A percentile compares a stretch with the other conserved stretches of the same genome.
These are phyloP conservation scores for Corchorus olitorius DNA, from an alignment of 345 rosid species.

Conservation along the genomic window DNA sequence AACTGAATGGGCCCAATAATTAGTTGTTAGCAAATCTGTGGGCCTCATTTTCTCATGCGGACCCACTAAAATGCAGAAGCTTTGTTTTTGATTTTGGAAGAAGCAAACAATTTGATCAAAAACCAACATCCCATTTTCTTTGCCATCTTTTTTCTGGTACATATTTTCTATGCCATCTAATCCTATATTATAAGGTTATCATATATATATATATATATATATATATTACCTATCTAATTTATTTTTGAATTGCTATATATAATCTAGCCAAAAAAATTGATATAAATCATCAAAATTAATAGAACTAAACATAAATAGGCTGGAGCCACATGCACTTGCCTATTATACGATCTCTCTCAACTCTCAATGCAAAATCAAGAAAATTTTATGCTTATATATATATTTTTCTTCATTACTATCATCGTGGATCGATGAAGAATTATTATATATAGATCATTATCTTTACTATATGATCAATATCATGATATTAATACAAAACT, in stretches of 20 bases:
- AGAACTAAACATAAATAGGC: background rate
- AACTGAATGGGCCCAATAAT: background rate
- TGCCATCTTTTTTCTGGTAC: too few relatives aligned
- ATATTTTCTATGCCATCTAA: background rate
- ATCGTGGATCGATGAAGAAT: background rate
- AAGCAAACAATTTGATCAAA: background rate
- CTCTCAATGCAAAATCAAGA: background rate
- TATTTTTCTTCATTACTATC: background rate
- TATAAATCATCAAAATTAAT: background rate
- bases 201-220: background rate
- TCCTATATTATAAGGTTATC: background rate
- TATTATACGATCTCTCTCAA: background rate
- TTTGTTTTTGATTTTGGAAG: too few relatives aligned
- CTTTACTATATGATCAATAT: too few relatives aligned
- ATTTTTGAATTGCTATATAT: too few relatives aligned
- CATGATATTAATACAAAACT: too few relatives aligned
- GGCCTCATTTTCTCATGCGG: background rate
- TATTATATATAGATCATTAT: too few relatives aligned
- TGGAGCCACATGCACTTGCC: background rate
- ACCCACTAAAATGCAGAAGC: background rate
- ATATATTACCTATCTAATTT: background rate
- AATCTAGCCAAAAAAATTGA: too few relatives aligned
- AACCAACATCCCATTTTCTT: slow-evolving; percentile 8
- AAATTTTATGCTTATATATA: background rate
- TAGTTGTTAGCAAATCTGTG: background rate